Evolutionary conservation across 192 early-diverging fungal species (phyloP).

Genomic region (Radiomyces spectabilis): DNA sequence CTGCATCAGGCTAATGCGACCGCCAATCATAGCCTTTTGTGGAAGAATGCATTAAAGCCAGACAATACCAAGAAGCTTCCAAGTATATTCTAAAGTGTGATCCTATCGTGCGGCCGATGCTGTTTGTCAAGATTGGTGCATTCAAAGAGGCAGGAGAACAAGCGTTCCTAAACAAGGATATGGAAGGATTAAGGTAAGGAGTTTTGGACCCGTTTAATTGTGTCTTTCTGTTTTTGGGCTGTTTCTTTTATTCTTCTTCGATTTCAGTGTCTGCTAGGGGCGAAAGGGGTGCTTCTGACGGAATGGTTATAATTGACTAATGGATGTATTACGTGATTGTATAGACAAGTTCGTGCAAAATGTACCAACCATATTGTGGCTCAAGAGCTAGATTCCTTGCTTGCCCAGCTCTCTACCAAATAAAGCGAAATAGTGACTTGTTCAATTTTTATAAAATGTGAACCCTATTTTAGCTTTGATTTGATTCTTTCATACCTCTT

Average conservation of each 20-base stretch:
- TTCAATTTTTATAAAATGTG: not conserved
- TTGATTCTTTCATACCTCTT: not conserved
- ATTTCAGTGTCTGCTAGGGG: too few species aligned
- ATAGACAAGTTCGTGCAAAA: constrained; percentile 33
- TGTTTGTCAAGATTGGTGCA: constrained; percentile 67
- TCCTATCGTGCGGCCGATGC: constrained; percentile 39
- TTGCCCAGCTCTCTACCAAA: constrained; percentile 30
- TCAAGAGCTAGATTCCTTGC: constrained; percentile 37
- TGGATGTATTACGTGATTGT: not conserved
- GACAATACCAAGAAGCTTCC: constrained; percentile 66
- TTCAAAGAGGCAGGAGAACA: constrained; percentile 69
- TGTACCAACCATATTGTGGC: constrained; percentile 35
- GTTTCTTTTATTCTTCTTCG: too few species aligned
- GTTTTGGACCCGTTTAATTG: too few species aligned
- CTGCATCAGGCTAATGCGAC: too few species aligned
- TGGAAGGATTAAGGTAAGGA: constrained; percentile 51
- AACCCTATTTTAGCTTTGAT: too few species aligned
- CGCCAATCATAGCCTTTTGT: constrained; percentile 71
- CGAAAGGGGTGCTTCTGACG: not conserved
- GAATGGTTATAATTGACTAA: not conserved
- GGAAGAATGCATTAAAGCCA: constrained; percentile 70
- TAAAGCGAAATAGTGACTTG: not conserved
- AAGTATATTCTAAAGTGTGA: constrained; percentile 75
- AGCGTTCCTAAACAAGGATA: constrained; percentile 53
- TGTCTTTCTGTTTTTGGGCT: too few species aligned